Base-by-base conservation (phyloP, 768 basidiomycete genomes). In the Chalciporus sphaerocephalus region DNA sequence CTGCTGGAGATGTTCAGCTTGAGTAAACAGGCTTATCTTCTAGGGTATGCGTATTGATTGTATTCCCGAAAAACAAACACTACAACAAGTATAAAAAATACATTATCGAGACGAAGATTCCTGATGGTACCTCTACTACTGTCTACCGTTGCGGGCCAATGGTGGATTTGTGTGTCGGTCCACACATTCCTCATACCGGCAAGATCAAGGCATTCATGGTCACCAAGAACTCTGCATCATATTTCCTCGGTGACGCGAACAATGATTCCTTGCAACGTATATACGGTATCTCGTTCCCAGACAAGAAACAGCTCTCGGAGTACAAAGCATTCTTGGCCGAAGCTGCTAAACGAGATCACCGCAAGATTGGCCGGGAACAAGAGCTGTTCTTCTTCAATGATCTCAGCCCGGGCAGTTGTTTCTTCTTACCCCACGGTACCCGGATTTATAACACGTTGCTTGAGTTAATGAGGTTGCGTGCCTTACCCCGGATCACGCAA, bases 361-460 rank as follows among this genome's bases (percentile, higher is more conserved):
- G 96, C 36, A 92, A 90, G 72, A 98, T 99, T 47, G 96, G 91
- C 44, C 92, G 85, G 73, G 93, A 97, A 55, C 96, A 99, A 75
- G 96, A 99, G 56, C 72, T 99, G 8, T 99, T 93, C 78, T 95
- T 97, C 77, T 98, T 97, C 80, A 90, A 96, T 64, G 96, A 98
- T 51, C 71, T 92, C 32, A 93, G 90, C 56, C 96, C 96, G 2
- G 96, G 96, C 50, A 89, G 85, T 61, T 85, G 85, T 45, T 98
- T 99, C 80, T 97, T 93, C 80, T 76, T 98, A 45, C 96, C 96
- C 12, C 92, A 97, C 59, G 96, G 96, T 21, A 92, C 95, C 2
- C 78, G 95, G 50, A 92, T 99, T 67, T 98, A 98, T 70, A 98
- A 98, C 68, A 76, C 90, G 11, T 78, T 99, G 33, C 67, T 94